phyloP scores from a whole-genome alignment of 345 rosid genomes.

The Trapa incisa region DNA sequence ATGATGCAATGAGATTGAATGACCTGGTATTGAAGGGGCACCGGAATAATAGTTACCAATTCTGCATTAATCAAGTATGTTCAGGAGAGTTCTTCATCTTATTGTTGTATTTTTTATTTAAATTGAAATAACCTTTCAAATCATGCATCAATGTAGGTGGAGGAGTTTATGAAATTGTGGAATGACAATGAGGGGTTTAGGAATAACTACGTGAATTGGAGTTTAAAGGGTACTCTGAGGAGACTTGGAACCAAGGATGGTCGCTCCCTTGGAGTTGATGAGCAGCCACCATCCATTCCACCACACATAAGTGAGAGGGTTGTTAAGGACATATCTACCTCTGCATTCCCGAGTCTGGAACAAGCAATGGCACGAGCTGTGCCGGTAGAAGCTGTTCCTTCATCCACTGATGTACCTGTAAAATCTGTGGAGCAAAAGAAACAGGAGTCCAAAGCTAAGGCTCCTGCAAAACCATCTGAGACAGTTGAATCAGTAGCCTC shows the following conservation, averaged over 20 bases:
- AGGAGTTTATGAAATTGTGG: constrained; percentile 55
- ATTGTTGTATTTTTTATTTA: not conserved
- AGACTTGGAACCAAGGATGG: constrained; percentile 74
- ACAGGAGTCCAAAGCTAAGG: constrained; percentile 26
- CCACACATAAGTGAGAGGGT: constrained; percentile 14
- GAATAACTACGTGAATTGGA: constrained; percentile 45
- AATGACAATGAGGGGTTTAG: constrained; percentile 53
- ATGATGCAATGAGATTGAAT: constrained; percentile 40
- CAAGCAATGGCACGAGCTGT: constrained; percentile 16
- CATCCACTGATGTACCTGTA: constrained; percentile 17
- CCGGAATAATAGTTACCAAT: constrained; percentile 38
- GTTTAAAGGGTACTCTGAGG: constrained; percentile 44
- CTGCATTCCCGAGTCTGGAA: constrained; percentile 17
- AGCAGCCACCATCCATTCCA: constrained; percentile 43
- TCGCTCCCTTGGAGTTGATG: constrained; percentile 76
- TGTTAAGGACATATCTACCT: constrained; percentile 17
- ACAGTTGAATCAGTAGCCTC: constrained; percentile 13
- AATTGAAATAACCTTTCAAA: constrained; percentile 5
- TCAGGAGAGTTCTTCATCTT: not conserved
- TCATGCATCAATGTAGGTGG: constrained; percentile 32
- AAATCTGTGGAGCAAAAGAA: constrained; percentile 33
- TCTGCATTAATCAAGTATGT: constrained; percentile 54
- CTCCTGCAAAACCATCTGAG: constrained; percentile 24
- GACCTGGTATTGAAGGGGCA: constrained; percentile 47
- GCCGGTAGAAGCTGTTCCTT: constrained; percentile 18